Evolutionary conservation across 2,329 filamentous ascomycete species (phyloP), one percentile per base, ranked within the genome.

Genomic region (Fusarium annulatum): DNA sequence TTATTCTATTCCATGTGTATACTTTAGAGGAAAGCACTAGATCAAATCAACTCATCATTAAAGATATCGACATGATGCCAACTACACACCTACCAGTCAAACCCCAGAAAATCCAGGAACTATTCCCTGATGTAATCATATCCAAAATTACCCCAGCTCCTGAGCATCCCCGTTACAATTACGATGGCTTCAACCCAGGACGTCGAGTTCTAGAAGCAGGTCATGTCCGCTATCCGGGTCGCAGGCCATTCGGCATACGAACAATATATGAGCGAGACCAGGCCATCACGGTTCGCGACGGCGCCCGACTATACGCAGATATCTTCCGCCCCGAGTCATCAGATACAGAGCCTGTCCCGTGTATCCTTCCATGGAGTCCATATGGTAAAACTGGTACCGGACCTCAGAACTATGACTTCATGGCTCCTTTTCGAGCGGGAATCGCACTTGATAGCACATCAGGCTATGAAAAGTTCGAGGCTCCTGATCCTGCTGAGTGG

Each of bases 401-500:
- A 0, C 26, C 52, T 4, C 45, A 41, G 3, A 58, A 60, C 0
- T 53, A 64, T 2, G 30, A 57, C 11, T 33, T 62, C 11, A 70
- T 72, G 62, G 60, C 51, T 4, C 69, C 69, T 2, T 70, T 49
- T 56, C 61, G 52, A 19, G 43, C 66, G 0, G 67, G 67, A 4
- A 63, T 70, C 9, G 42, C 67, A 0, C 7, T 34, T 9, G 45
- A 36, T 9, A 38, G 42, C 8, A 46, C 60, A 8, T 61, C 53
- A 9, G 62, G 67, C 8, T 60, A 67, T 5, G 67, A 70, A 30
- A 72, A 72, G 39, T 70, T 70, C 18, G 69, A 72, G 28, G 65
- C 60, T 10, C 51, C 41, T 1, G 68, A 71, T 16, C 68, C 68
- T 6, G 46, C 65, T 1, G 65, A 71, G 9, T 71, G 65, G 65